Evolutionary conservation across 2,329 filamentous ascomycete species (phyloP).

Genomic region (Scedosporium minutisporum): DNA sequence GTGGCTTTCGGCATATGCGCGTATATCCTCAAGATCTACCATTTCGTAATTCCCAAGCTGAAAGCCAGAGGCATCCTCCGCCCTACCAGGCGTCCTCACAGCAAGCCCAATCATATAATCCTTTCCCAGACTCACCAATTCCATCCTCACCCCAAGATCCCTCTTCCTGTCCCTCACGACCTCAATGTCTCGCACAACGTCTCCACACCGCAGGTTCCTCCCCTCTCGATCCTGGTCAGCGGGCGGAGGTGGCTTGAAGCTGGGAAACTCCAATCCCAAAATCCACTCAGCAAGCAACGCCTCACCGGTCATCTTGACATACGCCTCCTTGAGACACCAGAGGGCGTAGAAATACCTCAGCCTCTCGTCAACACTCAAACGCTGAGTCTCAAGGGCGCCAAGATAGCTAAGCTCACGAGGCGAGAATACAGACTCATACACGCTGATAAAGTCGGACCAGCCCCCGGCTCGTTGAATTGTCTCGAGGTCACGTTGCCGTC

Average conservation of each 20-base stretch:
- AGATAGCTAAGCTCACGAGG: constrained; percentile 52
- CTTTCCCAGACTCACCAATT: constrained; percentile 28
- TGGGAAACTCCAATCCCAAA: constrained; percentile 56
- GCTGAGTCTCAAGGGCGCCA: constrained; percentile 27
- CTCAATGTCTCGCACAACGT: constrained; percentile 14
- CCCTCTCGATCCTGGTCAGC: constrained; percentile 7
- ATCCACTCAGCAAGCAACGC: constrained; percentile 68
- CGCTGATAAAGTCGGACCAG: constrained; percentile 59
- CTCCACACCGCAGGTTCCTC: constrained; percentile 12
- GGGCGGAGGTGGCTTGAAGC: constrained; percentile 45
- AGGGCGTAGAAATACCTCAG: constrained; percentile 65
- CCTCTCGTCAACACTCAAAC: constrained; percentile 23
- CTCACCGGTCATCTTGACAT: constrained; percentile 75
- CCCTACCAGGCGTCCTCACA: constrained; percentile 28
- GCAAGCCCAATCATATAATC: constrained; percentile 48
- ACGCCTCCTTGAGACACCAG: constrained; percentile 73
- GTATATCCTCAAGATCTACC: constrained; percentile 34
- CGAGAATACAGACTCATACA: constrained; percentile 62
- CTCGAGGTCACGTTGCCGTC: constrained; percentile 50
- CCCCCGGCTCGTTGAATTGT: constrained; percentile 45
- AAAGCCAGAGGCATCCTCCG: constrained; percentile 26
- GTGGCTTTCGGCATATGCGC: constrained; percentile 30
- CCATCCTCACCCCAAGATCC: constrained; percentile 23
- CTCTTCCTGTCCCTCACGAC: constrained; percentile 20
- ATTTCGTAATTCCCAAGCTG: constrained; percentile 30